phyloP scores from a whole-genome alignment of 768 basidiomycete species.

The Tricholoma matsutake region DNA sequence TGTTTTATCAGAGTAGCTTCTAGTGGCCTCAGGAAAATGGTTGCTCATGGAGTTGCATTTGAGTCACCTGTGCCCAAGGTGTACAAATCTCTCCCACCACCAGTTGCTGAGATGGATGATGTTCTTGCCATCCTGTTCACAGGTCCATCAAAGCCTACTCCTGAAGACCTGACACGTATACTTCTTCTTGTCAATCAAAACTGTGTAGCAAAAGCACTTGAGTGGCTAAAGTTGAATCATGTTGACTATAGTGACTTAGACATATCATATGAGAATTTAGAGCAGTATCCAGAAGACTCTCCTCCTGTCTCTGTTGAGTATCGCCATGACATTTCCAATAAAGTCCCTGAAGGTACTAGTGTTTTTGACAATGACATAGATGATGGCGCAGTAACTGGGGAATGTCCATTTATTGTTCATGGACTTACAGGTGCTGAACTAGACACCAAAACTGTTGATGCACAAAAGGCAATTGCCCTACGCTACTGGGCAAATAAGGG shows the following conservation, averaged over 20 bases:
- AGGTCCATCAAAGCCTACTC: conserved; percentile 18
- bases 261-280: conserved; percentile 23
- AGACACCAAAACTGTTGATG: conserved; percentile 10
- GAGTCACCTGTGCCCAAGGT: conserved; percentile 20
- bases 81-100: conserved; percentile 21
- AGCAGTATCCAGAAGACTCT: conserved; percentile 16
- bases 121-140: conserved; percentile 22
- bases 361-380: conserved; percentile 22
- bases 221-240: conserved; percentile 35
- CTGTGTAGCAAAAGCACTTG: conserved; percentile 21
- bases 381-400: conserved; percentile 21
- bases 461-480: conserved; percentile 18
- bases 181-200: conserved; percentile 27
- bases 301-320: conserved; percentile 23
- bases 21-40: conserved; percentile 23
- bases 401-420: conserved; percentile 35
- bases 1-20: conserved; percentile 25
- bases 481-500: conserved; percentile 14
- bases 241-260: conserved; percentile 28
- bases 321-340: conserved; percentile 13
- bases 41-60: conserved; percentile 28
- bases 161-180: conserved; percentile 21
- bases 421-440: conserved; percentile 26
- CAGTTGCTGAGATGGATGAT: conserved; percentile 19
- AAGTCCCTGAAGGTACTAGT: conserved; percentile 12